Evolutionary conservation across 1,284 basidiomycete genomes (phyloP).

Genomic region (Ganoderma resinaceum): DNA sequence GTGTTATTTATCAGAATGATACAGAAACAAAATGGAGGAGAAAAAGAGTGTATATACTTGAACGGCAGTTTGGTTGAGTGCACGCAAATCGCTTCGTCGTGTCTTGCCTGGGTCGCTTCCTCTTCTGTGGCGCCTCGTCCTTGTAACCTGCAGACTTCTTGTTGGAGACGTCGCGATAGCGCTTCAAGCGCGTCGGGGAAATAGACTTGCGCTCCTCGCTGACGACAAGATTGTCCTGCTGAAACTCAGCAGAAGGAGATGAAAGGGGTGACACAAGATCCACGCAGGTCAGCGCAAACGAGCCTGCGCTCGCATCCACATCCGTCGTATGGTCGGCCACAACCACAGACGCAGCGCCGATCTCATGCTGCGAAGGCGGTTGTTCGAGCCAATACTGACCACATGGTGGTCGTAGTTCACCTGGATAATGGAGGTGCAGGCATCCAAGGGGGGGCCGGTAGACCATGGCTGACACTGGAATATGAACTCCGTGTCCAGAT

Average conservation of each 20-base stretch:
- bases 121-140: neutral
- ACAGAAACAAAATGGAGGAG: neutral
- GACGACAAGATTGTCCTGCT: neutral
- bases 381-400: neutral
- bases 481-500: neutral
- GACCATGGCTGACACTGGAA: neutral
- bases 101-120: conserved; percentile 5
- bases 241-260: neutral
- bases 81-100: conserved; percentile 15
- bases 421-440: neutral
- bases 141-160: neutral
- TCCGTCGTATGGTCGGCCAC: neutral
- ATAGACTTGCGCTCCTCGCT: neutral
- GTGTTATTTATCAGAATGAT: neutral
- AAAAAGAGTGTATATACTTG: neutral
- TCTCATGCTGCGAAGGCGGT: conserved; percentile 6
- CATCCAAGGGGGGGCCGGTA: neutral
- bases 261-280: neutral
- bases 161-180: neutral
- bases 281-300: conserved; percentile 4
- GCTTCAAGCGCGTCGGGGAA: neutral
- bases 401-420: neutral
- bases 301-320: neutral
- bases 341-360: conserved; percentile 5
- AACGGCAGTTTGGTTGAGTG: neutral